Percentiles rank a stretch among this genome's conserved stretches.
These are phyloP conservation scores for Pyrenophora teres DNA, from an alignment of 2,329 filamentous ascomycete species.

Conservation along the genomic window DNA sequence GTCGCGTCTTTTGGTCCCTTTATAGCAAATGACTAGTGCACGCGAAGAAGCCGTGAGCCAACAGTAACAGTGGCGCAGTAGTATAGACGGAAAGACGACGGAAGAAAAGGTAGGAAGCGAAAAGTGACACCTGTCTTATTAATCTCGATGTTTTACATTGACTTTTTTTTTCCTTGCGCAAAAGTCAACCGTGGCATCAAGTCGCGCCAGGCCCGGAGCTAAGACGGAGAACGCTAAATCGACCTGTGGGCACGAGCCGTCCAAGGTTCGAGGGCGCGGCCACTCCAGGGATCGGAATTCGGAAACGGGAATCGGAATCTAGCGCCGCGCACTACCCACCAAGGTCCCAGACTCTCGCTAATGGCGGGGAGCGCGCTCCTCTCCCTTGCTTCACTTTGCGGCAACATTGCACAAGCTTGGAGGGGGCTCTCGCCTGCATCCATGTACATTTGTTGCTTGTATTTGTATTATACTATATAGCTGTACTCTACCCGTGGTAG, in stretches of 20 bases:
- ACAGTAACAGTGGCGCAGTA: not conserved
- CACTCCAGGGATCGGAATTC: conserved; percentile 14
- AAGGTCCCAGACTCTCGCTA: no score
- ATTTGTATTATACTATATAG: no score
- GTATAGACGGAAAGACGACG: not conserved
- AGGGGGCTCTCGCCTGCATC: no score
- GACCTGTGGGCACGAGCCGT: conserved; percentile 2
- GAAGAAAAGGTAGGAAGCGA: not conserved
- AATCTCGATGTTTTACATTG: no score
- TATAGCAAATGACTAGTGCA: no score
- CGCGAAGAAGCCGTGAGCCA: no score
- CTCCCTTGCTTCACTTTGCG: no score
- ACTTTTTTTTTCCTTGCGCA: conserved; percentile 5
- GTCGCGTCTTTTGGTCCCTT: not conserved
- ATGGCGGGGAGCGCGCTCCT: no score
- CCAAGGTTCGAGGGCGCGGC: not conserved
- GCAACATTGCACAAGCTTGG: no score
- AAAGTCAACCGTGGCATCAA: conserved; percentile 41
- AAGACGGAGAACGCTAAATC: conserved; percentile 33
- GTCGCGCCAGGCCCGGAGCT: conserved; percentile 21
- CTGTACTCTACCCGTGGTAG: no score
- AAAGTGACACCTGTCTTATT: conserved; percentile 11
- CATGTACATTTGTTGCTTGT: not conserved
- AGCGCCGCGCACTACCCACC: conserved; percentile 3
- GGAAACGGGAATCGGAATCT: not conserved